phyloP scores from a whole-genome alignment of 179 eudicot genomes.

The Silene vulgaris region DNA sequence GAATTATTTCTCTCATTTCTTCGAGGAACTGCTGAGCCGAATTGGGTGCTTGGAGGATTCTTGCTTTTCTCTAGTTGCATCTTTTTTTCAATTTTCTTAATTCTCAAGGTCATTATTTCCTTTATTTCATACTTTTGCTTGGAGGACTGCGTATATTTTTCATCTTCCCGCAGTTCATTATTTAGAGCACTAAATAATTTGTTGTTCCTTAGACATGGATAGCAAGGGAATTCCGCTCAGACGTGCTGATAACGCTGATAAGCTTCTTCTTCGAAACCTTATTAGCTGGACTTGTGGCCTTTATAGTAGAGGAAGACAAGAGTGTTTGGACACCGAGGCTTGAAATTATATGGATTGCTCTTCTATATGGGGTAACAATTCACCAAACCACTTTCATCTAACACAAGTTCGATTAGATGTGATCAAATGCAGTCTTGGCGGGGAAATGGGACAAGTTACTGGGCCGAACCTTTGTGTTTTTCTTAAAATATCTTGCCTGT shows the following conservation, averaged over 20 bases:
- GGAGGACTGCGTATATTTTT: too few relatives aligned
- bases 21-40: slow-evolving; percentile 14
- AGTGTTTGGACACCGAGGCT: slow-evolving; percentile 31
- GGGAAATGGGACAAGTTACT: too few relatives aligned
- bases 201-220: slow-evolving; percentile 30
- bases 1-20: slow-evolving; percentile 5
- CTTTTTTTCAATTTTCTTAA: slow-evolving; percentile 26
- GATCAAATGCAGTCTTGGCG: too few relatives aligned
- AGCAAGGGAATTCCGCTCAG: slow-evolving; percentile 34
- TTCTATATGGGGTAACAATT: slow-evolving; percentile 30
- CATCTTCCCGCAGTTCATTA: too few relatives aligned
- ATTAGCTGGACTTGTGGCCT: slow-evolving; percentile 22
- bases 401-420: not conserved
- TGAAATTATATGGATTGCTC: slow-evolving; percentile 21
- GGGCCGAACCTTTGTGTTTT: too few relatives aligned
- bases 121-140: too few relatives aligned
- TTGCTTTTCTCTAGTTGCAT: slow-evolving; percentile 27
- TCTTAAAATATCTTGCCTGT: too few relatives aligned
- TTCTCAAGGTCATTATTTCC: slow-evolving; percentile 23
- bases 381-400: too few relatives aligned
- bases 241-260: slow-evolving; percentile 30
- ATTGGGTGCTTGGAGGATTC: slow-evolving; percentile 36
- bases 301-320: slow-evolving; percentile 22
- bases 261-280: slow-evolving; percentile 32
- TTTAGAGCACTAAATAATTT: too few relatives aligned